phyloP scores from a whole-genome alignment of 352 stramenopile species.

The Globisporangium barbulae region DNA sequence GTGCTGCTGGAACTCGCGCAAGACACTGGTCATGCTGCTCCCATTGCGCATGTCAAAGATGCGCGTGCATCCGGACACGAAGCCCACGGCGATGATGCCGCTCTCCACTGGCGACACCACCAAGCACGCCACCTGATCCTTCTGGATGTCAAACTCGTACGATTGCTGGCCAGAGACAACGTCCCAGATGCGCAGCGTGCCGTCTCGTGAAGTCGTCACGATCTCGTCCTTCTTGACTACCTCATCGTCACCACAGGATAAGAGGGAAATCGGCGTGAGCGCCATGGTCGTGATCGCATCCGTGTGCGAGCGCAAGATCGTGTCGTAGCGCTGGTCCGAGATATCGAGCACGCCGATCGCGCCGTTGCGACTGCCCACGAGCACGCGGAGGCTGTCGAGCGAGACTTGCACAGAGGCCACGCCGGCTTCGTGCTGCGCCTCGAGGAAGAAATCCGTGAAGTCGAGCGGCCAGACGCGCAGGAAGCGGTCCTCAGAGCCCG shows the following conservation, averaged over 20 bases:
- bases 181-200: constrained; percentile 86
- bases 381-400: constrained; percentile 70
- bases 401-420: constrained; percentile 73
- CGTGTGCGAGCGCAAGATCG: constrained; percentile 75
- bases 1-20: constrained; percentile 87
- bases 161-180: constrained; percentile 50
- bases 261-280: constrained; percentile 12
- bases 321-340: constrained; percentile 74
- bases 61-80: constrained; percentile 74
- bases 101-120: constrained; percentile 33
- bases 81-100: constrained; percentile 68
- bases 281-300: constrained; percentile 42
- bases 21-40: constrained; percentile 22
- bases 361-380: constrained; percentile 69
- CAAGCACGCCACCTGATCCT: constrained; percentile 62
- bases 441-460: constrained; percentile 91
- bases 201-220: constrained; percentile 67
- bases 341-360: constrained; percentile 87
- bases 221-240: constrained; percentile 30
- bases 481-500: constrained; percentile 80
- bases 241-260: background rate
- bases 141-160: constrained; percentile 82
- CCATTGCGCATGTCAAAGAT: constrained; percentile 72
- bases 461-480: constrained; percentile 91
- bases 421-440: constrained; percentile 77